Percentiles rank a stretch among this genome's conserved stretches.
Evolutionary conservation across 371 early-diverging fungal genomes (phyloP).

Genomic region (Rhizopus stolonifer): DNA sequence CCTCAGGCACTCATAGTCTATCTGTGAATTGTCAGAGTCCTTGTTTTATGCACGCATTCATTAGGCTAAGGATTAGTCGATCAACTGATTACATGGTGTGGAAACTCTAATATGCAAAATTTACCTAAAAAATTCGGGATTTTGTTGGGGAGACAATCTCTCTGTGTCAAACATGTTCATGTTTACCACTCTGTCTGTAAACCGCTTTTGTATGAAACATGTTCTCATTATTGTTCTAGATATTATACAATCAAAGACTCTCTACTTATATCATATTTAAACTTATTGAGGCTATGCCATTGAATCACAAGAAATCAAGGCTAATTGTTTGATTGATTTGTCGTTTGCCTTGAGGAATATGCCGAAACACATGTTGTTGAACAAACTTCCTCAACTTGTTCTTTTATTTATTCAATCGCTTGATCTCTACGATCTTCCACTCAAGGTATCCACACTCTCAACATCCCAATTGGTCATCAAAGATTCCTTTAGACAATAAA

Average conservation of each 20-base stretch:
- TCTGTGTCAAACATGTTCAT: constrained; percentile 68
- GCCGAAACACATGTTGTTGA: constrained; percentile 79
- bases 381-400: constrained; percentile 69
- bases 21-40: constrained; percentile 60
- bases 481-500: constrained; percentile 74
- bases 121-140: constrained; percentile 70
- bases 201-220: background rate
- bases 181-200: constrained; percentile 69
- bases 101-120: constrained; percentile 37
- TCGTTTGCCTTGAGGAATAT: constrained; percentile 80
- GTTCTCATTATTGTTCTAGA: constrained; percentile 30
- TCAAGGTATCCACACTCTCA: constrained; percentile 75
- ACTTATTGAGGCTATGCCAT: constrained; percentile 65
- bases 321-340: constrained; percentile 75
- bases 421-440: constrained; percentile 54
- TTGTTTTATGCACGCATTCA: constrained; percentile 54
- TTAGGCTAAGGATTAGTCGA: constrained; percentile 58
- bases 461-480: constrained; percentile 67
- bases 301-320: constrained; percentile 45
- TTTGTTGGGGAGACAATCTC: constrained; percentile 66
- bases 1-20: constrained; percentile 34
- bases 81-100: constrained; percentile 59
- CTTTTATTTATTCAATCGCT: constrained; percentile 76
- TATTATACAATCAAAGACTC: constrained; percentile 82
- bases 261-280: constrained; percentile 73